Evolutionary conservation across 768 basidiomycete genomes (phyloP), one percentile per base, ranked within the genome.

Genomic region (Asterophora lycoperdoides): DNA sequence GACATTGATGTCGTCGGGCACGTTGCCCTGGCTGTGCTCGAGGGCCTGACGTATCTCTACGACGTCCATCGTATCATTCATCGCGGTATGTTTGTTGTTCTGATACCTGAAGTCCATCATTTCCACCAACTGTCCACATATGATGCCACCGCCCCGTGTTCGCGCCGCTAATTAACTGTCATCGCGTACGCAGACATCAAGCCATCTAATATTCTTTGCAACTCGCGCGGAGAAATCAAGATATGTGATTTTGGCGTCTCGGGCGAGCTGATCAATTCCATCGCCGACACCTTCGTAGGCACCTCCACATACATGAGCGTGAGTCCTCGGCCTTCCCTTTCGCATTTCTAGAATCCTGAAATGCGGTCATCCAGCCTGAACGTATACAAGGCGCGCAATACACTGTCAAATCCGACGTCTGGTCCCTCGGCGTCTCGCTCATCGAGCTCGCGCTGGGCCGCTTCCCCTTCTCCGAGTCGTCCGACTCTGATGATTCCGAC

Each of bases 271-370:
- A 95, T 98, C 71, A 98, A 98, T 70, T 94, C 92, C 7, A 95
- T 98, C 54, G 96, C 96, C 32, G 94, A 98, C 69, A 98, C 96
- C 1, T 99, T 98, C 64, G 96, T 99, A 33, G 95, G 96, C 23
- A 99, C 96, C 11, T 93, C 90, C 53, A 98, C 94, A 4, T 99
- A 99, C 66, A 99, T 98, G 95, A 98, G 96, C 58, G 96, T 98
- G 68, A 62, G 85, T 80, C 39, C 48, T 35, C 39, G 36, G 34
- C 30, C 39, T 41, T 40, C 35, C 44, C 48, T 56, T 26, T 32
- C 40, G 26, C 7, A 39, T 26, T 17, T 30, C 49, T 46, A 51
- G 60, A 33, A 9, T 45, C 32, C 36, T 44, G 9, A 44, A 11
- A 43, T 26, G 44, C 33, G 44, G 35, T 10, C 26, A 30, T 8